Evolutionary conservation across 2,329 filamentous ascomycete genomes (phyloP).

Genomic region (Neofusicoccum sp.): DNA sequence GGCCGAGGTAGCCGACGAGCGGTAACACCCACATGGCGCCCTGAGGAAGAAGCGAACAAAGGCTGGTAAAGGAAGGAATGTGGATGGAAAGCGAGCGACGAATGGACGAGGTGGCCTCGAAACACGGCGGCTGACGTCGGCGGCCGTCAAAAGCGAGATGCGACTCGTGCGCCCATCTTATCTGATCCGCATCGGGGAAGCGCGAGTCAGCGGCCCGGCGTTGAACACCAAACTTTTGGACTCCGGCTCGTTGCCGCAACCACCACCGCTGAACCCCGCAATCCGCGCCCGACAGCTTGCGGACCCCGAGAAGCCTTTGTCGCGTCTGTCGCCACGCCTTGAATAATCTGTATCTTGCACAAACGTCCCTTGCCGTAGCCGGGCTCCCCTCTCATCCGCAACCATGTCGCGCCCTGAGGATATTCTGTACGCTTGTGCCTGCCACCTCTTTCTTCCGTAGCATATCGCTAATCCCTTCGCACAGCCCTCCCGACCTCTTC

Average conservation of each 20-base stretch:
- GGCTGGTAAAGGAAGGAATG: not conserved
- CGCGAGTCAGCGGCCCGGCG: not conserved
- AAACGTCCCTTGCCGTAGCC: not conserved
- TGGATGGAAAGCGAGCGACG: not conserved
- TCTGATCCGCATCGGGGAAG: slow-evolving; percentile 1
- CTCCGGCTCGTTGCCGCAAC: not conserved
- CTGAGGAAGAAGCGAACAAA: not conserved
- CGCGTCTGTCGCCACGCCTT: not conserved
- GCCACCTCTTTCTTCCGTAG: not conserved
- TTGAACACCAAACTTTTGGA: slow-evolving; percentile 20
- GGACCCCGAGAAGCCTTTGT: not conserved
- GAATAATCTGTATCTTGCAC: no score
- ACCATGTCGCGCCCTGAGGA: slow-evolving; percentile 96
- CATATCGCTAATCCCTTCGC: slow-evolving; percentile 28
- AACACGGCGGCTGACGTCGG: slow-evolving; percentile 20
- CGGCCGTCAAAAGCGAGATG: not conserved
- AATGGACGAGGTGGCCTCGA: slow-evolving; percentile 15
- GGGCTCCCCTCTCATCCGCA: not conserved
- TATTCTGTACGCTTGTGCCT: slow-evolving; percentile 65
- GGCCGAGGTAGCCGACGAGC: slow-evolving; percentile 84
- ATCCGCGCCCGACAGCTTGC: not conserved
- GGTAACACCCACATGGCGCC: slow-evolving; percentile 90
- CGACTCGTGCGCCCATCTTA: slow-evolving; percentile 1
- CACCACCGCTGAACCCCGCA: not conserved
- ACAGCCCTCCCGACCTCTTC: slow-evolving; percentile 90